Evolutionary conservation across 78 protist genomes (phyloP).

Genomic region (Speleostelium caveatum): DNA sequence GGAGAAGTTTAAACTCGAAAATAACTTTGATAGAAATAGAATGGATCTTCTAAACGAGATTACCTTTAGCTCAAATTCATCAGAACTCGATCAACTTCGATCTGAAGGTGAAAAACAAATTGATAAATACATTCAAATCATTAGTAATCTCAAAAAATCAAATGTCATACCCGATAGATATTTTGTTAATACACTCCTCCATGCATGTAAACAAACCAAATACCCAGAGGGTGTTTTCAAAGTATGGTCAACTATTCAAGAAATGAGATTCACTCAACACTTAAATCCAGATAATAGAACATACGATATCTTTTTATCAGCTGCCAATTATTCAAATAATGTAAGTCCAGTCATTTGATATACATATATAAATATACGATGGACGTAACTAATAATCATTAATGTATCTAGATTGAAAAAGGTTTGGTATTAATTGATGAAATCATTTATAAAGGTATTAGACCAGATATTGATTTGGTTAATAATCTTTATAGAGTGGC

Average conservation of each 20-base stretch:
- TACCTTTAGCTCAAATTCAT: background rate
- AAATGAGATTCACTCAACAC: slow-evolving; percentile 29
- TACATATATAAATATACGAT: background rate
- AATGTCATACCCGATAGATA: slow-evolving; percentile 24
- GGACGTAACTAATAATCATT: background rate
- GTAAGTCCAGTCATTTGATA: slow-evolving; percentile 2
- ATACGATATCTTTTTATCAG: slow-evolving; percentile 57
- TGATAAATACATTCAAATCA: background rate
- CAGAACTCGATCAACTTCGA: slow-evolving; percentile 28
- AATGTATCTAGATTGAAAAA: slow-evolving; percentile 30
- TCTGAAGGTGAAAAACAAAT: slow-evolving; percentile 41
- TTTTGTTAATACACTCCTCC: slow-evolving; percentile 35
- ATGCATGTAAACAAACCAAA: slow-evolving; percentile 31
- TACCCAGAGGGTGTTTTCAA: slow-evolving; percentile 58
- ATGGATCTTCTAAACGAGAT: background rate
- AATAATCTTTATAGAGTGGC: slow-evolving; percentile 33
- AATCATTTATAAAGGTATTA: slow-evolving; percentile 22
- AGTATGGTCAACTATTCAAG: slow-evolving; percentile 36
- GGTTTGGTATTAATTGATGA: slow-evolving; percentile 36
- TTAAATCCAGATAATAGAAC: slow-evolving; percentile 55
- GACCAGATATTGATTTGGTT: slow-evolving; percentile 54
- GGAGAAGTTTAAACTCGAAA: background rate
- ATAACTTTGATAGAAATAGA: background rate
- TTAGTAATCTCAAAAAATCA: background rate
- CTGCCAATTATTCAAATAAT: slow-evolving; percentile 31